phyloP scores from a whole-genome alignment of 2,329 filamentous ascomycete genomes.

The Pseudofabraea citricarpa region DNA sequence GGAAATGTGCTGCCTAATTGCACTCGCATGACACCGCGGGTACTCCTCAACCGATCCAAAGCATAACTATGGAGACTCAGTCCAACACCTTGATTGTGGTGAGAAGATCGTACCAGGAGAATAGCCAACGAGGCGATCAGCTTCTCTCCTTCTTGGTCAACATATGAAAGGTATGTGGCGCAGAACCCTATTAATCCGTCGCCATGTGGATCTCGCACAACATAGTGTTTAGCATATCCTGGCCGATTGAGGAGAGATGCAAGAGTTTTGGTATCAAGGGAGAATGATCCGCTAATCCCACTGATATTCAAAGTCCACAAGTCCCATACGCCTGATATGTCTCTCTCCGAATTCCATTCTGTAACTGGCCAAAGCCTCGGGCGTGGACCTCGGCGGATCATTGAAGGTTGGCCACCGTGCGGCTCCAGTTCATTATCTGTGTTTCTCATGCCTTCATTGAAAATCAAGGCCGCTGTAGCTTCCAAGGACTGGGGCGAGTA shows the following conservation, averaged over 20 bases:
- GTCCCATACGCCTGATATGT: slow-evolving; percentile 18
- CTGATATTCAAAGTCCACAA: slow-evolving; percentile 22
- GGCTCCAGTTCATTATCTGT: neutral
- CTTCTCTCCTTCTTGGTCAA: slow-evolving; percentile 45
- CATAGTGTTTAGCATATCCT: slow-evolving; percentile 53
- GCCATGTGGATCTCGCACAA: slow-evolving; percentile 43
- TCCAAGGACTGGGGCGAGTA: slow-evolving; percentile 44
- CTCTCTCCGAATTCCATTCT: slow-evolving; percentile 23
- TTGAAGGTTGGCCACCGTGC: neutral
- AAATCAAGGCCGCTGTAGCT: slow-evolving; percentile 46
- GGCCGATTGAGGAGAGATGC: slow-evolving; percentile 45
- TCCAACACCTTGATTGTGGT: slow-evolving; percentile 47
- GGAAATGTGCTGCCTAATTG: slow-evolving; percentile 57
- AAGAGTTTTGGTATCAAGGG: slow-evolving; percentile 37
- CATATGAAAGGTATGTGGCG: slow-evolving; percentile 54
- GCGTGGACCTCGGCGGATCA: too few species aligned
- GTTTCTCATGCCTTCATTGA: slow-evolving; percentile 32
- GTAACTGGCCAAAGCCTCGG: slow-evolving; percentile 26
- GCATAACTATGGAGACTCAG: slow-evolving; percentile 48
- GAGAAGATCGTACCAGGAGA: slow-evolving; percentile 45
- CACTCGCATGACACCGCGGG: slow-evolving; percentile 46
- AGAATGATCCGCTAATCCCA: slow-evolving; percentile 32
- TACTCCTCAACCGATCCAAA: slow-evolving; percentile 41
- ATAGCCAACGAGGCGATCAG: slow-evolving; percentile 52
- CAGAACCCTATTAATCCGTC: slow-evolving; percentile 50